These are phyloP conservation scores for Epichloe glyceriae DNA, from an alignment of 2,329 filamentous ascomycete species.

Conservation along the genomic window DNA sequence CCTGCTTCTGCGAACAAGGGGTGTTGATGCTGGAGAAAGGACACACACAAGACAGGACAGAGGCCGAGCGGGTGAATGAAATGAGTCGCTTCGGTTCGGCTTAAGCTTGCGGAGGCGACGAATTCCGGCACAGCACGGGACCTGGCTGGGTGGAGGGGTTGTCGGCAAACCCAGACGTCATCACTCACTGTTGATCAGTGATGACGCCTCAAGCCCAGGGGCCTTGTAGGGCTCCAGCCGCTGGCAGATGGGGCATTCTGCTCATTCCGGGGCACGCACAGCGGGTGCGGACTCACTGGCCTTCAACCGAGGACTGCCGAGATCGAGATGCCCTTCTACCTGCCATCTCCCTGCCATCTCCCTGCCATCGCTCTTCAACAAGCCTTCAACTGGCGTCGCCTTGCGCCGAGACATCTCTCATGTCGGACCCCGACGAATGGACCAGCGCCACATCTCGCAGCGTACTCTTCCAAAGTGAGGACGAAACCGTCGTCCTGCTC, in stretches of 20 bases:
- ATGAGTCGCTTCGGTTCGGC: constrained; percentile 1
- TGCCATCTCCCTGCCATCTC: too few species aligned
- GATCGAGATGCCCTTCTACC: neutral
- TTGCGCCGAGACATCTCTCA: neutral
- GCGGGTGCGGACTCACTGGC: neutral
- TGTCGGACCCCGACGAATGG: neutral
- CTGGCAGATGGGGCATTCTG: constrained; percentile 2
- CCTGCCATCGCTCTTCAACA: too few species aligned
- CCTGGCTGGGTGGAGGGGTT: neutral
- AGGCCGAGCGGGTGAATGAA: too few species aligned
- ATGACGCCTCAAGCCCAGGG: too few species aligned
- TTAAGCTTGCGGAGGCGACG: neutral
- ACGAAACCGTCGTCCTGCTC: constrained; percentile 41
- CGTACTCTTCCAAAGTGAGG: constrained; percentile 20
- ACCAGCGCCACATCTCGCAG: constrained; percentile 10
- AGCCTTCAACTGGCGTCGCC: too few species aligned
- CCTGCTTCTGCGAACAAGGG: neutral
- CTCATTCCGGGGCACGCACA: too few species aligned
- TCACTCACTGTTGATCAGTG: too few species aligned
- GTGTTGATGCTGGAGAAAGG: neutral
- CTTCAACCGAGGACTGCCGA: constrained; percentile 11
- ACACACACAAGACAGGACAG: neutral
- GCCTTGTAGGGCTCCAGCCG: neutral
- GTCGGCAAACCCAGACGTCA: constrained; percentile 5
- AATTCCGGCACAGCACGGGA: constrained; percentile 4